A percentile compares a stretch with the other conserved stretches of the same genome.
Conservation (phyloP, 768 basidiomycete species). For the Tulasnella sp. region DNA sequence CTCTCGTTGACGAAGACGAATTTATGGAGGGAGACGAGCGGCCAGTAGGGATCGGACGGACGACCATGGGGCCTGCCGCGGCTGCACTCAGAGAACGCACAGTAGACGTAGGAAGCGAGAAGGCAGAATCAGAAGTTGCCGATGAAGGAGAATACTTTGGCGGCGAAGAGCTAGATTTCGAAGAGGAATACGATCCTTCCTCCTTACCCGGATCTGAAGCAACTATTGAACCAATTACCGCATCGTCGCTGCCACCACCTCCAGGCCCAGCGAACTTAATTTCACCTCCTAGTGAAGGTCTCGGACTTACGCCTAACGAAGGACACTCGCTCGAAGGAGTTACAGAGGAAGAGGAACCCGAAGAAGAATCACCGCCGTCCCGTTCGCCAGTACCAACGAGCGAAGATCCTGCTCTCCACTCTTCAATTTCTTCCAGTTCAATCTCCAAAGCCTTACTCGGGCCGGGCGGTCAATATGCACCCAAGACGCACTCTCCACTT, state of each 20-base stretch:
- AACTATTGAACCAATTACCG: slow-evolving; percentile 9
- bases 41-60: not conserved
- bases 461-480: not conserved
- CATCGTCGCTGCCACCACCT: slow-evolving; percentile 11
- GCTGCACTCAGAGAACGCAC: not conserved
- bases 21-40: slow-evolving; percentile 12
- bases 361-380: not conserved
- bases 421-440: not conserved
- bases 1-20: slow-evolving; percentile 46
- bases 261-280: not conserved
- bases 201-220: slow-evolving; percentile 12
- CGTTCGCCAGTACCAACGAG: not conserved
- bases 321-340: slow-evolving; percentile 15
- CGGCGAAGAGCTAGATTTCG: not conserved
- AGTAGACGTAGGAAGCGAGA: not conserved
- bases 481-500: not conserved
- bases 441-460: not conserved
- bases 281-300: not conserved
- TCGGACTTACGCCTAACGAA: not conserved
- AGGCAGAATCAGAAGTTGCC: not conserved
- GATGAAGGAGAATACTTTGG: not conserved
- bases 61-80: not conserved
- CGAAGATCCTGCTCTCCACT: not conserved
- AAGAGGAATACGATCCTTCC: slow-evolving; percentile 10
- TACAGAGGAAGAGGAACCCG: slow-evolving; percentile 19